Base-by-base conservation (phyloP, 768 basidiomycete species). In the Lanmaoa pseudosensibilis region DNA sequence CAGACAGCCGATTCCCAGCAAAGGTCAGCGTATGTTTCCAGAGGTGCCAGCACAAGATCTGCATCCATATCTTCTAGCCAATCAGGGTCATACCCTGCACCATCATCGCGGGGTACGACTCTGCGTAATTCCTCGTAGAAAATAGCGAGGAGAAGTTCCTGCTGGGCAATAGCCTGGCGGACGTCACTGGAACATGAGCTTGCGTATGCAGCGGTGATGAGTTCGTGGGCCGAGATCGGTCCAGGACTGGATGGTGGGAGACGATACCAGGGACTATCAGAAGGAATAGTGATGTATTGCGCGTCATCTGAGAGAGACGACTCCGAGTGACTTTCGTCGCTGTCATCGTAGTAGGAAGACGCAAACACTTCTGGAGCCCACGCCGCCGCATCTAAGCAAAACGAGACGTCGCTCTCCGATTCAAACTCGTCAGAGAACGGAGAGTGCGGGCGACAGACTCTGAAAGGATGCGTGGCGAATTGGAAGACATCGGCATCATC, bases 281-380 rank as follows among this genome's bases (percentile, higher is more conserved):
- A 65, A 12, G 73, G 69, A 46, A 80, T 77, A 49, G 65, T 69
- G 47, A 79, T 64, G 44, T 75, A 75, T 59, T 80, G 78, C 4
- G 67, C 71, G 44, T 70, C 68, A 25, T 65, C 65, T 37, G 71
- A 63, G 16, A 51, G 37, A 19, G 60, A 56, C 10, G 63, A 65
- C 4, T 52, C 62, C 8, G 65, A 62, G 34, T 3, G 48, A 54
- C 56, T 62, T 30, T 64, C 66, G 23, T 65, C 71, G 16, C 62
- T 64, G 34, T 63, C 60, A 25, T 62, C 60, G 19, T 58, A 52
- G 44, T 56, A 65, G n/a, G 52, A 54, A 30, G 59, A 52, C 25
- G 38, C 13, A 2, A 61, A 54, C 16, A 56, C 39, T 19, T 58
- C 59, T 33, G 68, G 61, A 27, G 60, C 58, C 66, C 70, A 68